A percentile compares a stretch with the other conserved stretches of the same genome.
These are phyloP conservation scores for Podospora conica DNA, from an alignment of 495 filamentous ascomycete species.

Conservation along the genomic window DNA sequence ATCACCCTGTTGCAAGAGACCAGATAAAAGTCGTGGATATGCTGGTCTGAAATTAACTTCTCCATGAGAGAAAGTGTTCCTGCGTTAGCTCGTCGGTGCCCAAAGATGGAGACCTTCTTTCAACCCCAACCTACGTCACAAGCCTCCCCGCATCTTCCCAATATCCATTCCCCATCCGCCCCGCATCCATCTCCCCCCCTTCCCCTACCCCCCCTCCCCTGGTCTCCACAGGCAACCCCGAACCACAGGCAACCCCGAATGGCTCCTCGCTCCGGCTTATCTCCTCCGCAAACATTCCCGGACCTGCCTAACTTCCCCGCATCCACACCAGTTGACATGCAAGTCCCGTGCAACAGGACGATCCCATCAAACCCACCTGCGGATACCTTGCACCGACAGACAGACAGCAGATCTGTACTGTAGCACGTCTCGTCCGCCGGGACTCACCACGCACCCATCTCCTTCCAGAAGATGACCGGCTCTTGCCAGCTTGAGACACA, in stretches of 20 bases:
- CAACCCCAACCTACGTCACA: not conserved
- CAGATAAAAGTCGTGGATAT: not conserved
- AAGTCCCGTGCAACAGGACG: not conserved
- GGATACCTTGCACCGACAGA: not conserved
- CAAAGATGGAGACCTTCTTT: not conserved
- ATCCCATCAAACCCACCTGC: not conserved
- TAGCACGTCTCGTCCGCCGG: not conserved
- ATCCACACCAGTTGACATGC: not conserved
- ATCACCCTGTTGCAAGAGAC: no score
- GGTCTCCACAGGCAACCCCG: not conserved
- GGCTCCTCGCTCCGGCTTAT: not conserved
- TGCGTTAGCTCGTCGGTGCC: not conserved
- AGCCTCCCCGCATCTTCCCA: not conserved
- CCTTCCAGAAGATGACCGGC: slow-evolving; percentile 7
- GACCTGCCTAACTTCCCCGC: not conserved
- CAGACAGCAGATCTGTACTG: no score
- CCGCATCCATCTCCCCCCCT: not conserved
- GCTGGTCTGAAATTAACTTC: not conserved
- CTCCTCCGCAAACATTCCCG: not conserved
- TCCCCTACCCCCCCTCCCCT: not conserved
- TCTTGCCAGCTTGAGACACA: slow-evolving; percentile 2
- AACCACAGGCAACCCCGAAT: no score
- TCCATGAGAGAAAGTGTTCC: not conserved
- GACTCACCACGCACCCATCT: not conserved
- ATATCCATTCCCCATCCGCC: not conserved